Evolutionary conservation across 2,329 filamentous ascomycete species (phyloP).

Genomic region (Diplocarpon rosae): DNA sequence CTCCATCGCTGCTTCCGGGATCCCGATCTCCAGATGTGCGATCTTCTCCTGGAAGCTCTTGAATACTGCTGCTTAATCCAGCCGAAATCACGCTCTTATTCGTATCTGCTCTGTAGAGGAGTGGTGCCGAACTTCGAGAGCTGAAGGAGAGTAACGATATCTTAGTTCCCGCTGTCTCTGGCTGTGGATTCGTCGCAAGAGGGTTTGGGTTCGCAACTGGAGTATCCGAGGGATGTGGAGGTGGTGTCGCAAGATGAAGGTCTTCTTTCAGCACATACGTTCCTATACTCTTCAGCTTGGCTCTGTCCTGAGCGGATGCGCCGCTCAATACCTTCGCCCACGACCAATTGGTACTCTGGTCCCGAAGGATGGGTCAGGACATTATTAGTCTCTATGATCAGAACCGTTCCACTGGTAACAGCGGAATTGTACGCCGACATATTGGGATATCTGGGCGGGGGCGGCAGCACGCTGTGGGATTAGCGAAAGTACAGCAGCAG

Average conservation of each 20-base stretch:
- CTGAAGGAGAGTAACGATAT: slow-evolving; percentile 54
- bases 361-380: slow-evolving; percentile 69
- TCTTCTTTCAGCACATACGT: slow-evolving; percentile 88
- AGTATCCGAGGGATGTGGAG: slow-evolving; percentile 88
- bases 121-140: slow-evolving; percentile 32
- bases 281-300: slow-evolving; percentile 38
- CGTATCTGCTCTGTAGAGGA: slow-evolving; percentile 43
- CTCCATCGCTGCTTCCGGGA: slow-evolving; percentile 45
- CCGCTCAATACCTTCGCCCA: slow-evolving; percentile 64
- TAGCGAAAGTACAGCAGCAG: slow-evolving; percentile 8
- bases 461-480: slow-evolving; percentile 55
- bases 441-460: slow-evolving; percentile 75
- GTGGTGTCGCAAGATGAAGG: slow-evolving; percentile 82
- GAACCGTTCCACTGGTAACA: slow-evolving; percentile 55
- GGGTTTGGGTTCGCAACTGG: slow-evolving; percentile 83
- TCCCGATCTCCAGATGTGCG: slow-evolving; percentile 50
- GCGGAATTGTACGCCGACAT: slow-evolving; percentile 63
- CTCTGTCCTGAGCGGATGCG: neutral
- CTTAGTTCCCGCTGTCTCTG: slow-evolving; percentile 77
- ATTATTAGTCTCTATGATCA: slow-evolving; percentile 91
- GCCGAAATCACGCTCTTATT: slow-evolving; percentile 38
- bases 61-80: slow-evolving; percentile 39
- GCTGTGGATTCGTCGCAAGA: slow-evolving; percentile 70
- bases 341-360: slow-evolving; percentile 79
- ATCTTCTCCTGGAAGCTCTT: slow-evolving; percentile 50